Base-by-base conservation (phyloP, 2,329 filamentous ascomycete genomes). In the Botrytis elliptica region DNA sequence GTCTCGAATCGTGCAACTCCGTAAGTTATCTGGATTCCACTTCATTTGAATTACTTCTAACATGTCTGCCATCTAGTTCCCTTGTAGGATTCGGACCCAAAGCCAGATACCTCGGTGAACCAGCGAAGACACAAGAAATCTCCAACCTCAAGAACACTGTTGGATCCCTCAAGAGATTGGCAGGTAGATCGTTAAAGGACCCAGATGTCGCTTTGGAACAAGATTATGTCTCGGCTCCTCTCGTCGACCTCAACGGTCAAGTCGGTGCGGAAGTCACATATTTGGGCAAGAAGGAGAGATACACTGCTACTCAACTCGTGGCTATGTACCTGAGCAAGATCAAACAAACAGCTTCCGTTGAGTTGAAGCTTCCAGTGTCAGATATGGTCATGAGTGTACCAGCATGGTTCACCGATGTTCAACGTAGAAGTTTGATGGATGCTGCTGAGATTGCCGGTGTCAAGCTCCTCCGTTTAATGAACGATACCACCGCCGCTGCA, bases 61-160 rank as follows among this genome's bases (percentile, higher is more conserved):
- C 55, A 78, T 70, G 79, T 73, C 64, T 63, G 74, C 49, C 75
- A 69, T 74, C 72, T 81, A 97, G 95, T 76, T 94, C 96, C 76
- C 88, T 99, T 78, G 96, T 99, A 81, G 95, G 94, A 81, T 99
- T 99, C 84, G 94, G 94, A 75, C 92, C 94, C 83, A 97, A 97
- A 86, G 91, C 89, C 84, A 93, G 96, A 86, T 97, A 97, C 83
- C 89, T 99, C 78, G 96, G 96, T 78, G 96, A 99, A 87, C 85
- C 93, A 74, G 96, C 96, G 79, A 98, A 98, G 90, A 98, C 95
- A 79, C 95, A 98, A 86, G 96, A 99, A 86, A 97, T 97, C 83
- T 97, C 95, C 82, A 99, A 99, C 88, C 90, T 98, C 82, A 99
- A 98, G 88, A 99, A 99, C 89, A 99, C 96, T 79, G 93, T 99